A percentile compares a stretch with the other conserved stretches of the same genome.
These are phyloP conservation scores for Entamoeba histolytica DNA, from an alignment of 208 protist genomes.

Conservation along the genomic window DNA sequence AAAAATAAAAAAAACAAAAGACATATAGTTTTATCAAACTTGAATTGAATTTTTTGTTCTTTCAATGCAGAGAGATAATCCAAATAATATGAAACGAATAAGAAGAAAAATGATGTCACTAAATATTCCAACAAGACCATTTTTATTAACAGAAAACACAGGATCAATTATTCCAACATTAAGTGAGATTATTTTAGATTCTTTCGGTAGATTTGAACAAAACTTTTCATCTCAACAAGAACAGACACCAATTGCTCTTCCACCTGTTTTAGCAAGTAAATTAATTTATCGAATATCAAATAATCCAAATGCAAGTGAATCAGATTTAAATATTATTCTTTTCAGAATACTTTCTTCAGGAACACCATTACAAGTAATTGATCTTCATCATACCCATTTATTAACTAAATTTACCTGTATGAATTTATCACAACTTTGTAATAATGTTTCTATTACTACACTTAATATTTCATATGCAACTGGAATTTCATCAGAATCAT, in stretches of 20 bases:
- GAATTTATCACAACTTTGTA: background rate
- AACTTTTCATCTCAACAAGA: background rate
- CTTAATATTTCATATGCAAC: background rate
- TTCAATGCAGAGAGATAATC: no score
- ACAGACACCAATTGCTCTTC: background rate
- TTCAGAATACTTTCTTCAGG: background rate
- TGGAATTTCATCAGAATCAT: background rate
- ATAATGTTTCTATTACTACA: background rate
- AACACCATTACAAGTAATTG: background rate
- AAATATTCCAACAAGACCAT: background rate
- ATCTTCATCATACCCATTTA: background rate
- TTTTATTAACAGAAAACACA: background rate
- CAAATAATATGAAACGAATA: no score
- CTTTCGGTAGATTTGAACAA: background rate
- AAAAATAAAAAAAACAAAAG: no score
- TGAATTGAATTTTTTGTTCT: no score
- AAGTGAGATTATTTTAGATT: background rate
- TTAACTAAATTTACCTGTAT: background rate
- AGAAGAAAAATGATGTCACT: background rate
- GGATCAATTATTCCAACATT: background rate
- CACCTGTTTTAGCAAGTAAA: background rate
- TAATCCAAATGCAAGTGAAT: background rate
- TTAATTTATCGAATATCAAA: background rate
- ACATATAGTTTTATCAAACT: no score
- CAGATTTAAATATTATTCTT: background rate